Evolutionary conservation across 2,329 filamentous ascomycete genomes (phyloP), one percentile per base, ranked within the genome.

Genomic region (Microsporum audouinii): DNA sequence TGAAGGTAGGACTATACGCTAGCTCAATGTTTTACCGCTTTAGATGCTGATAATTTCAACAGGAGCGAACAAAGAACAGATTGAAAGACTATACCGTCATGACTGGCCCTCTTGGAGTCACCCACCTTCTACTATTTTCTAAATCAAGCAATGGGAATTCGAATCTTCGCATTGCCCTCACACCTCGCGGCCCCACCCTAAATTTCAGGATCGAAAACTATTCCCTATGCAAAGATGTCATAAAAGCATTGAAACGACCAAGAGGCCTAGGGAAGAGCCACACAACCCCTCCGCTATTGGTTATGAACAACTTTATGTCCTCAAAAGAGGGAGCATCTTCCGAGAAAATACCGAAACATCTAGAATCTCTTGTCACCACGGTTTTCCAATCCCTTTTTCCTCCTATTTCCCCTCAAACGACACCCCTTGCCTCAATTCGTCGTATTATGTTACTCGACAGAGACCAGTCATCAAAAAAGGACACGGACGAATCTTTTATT

Each of bases 331-430:
- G 76, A 61, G 72, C 77, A 63, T 82, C 80, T 61, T 69, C 69
- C 14, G 82, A 84, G 27, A 84, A 87, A 64, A 86, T 95, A n/a
- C 91, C 92, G 3, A 95, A 90, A 71, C 91, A 96, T 68, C 88
- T 99, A 70, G 94, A 99, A 76, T 87, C 88, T 29, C 85, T 99
- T 36, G 86, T 91, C 2, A 97, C 91, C 1, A 95, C 91, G 53
- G 86, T 96, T 69, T 99, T 97, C 76, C 92, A 96, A 74, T 95
- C 90, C 5, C 83, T 99, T 39, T 97, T 99, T 70, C 92, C 94
- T 2, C 89, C 91, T 0, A 96, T 99, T 73, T 94, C 94, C 68
- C 94, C 94, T 0, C 90, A 95, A 74, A 84, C 84, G 34, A 95
- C 90, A 1, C 90, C 94, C 0, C 82, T 99, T 39, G 88, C 89